Evolutionary conservation across 2,329 filamentous ascomycete genomes (phyloP), one percentile per base, ranked within the genome.

Genomic region (Achaetomium macrosporum): DNA sequence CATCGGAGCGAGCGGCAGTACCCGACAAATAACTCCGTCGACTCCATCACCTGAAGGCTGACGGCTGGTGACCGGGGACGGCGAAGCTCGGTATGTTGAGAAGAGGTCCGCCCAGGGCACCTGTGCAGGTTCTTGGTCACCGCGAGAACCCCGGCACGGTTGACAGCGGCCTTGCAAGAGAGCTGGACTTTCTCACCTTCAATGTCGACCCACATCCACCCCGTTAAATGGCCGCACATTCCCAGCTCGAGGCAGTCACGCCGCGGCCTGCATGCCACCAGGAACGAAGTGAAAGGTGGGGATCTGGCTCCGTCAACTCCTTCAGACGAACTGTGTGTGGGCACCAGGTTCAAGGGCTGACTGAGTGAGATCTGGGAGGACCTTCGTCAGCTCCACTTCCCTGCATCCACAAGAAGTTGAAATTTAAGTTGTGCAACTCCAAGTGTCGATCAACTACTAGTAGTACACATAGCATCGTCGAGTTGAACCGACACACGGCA

Each of bases 211-310:
- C 31, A 25, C 19, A 20, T 25, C 29, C 43, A 33, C 17, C 31
- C 44, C 37, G 43, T 47, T 53, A 44, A 49, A 53, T 35, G 25
- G 25, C 42, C 51, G 46, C 36, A 17, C 15, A 15, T 37, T 53
- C 16, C 42, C 46, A 47, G 13, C 25, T 15, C 19, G 17, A 12
- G 16, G 25, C 4, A 16, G 41, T 30, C 25, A 35, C 35, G 35
- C 33, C 11, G 9, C n/a, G 35, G 8, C 9, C 9, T 16, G 10
- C 7, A 25, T 25, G 25, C 25, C 25, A 7, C 25, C 15, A 36
- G 5, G 10, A 12, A 47, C 15, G 30, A 19, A 17, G 7, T 8
- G 12, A 30, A 48, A 39, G 50, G 43, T 43, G 50, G 50, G 41
- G 42, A 17, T 20, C 42, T 45, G 35, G 33, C 16, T 25, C 40